These are phyloP conservation scores for Solioccasus polychromus DNA, from an alignment of 768 basidiomycete species.

Conservation along the genomic window DNA sequence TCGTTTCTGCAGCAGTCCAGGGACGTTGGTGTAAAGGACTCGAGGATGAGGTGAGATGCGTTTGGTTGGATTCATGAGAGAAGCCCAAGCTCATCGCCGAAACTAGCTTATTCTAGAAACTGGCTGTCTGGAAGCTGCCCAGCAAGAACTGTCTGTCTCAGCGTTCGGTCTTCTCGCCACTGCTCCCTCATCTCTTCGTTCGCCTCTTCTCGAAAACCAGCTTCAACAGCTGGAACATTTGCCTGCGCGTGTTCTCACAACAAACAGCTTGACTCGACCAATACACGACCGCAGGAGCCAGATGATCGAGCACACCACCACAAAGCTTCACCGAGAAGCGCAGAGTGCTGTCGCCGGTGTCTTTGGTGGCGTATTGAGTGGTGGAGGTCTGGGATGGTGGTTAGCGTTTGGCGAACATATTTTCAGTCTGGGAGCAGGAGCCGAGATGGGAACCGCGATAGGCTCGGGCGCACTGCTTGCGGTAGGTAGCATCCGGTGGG, in stretches of 20 bases:
- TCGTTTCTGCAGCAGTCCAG: conserved; percentile 32
- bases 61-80: background rate
- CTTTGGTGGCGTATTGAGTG: conserved; percentile 45
- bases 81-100: background rate
- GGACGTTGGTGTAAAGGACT: conserved; percentile 42
- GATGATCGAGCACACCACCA: conserved; percentile 53
- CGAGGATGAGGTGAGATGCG: conserved; percentile 45
- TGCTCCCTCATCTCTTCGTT: conserved; percentile 37
- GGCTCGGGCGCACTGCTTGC: conserved; percentile 56
- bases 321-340: conserved; percentile 59
- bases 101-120: conserved; percentile 61
- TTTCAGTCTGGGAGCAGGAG: conserved; percentile 33
- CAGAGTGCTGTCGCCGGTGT: conserved; percentile 55
- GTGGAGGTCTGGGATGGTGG: conserved; percentile 59
- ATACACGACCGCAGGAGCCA: conserved; percentile 51
- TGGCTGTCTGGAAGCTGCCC: conserved; percentile 52
- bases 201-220: conserved; percentile 56
- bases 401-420: conserved; percentile 39
- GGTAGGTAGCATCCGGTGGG: conserved; percentile 55
- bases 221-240: conserved; percentile 51
- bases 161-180: conserved; percentile 39
- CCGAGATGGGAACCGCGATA: conserved; percentile 56
- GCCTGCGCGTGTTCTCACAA: conserved; percentile 43
- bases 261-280: conserved; percentile 48
- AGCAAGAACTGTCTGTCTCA: conserved; percentile 40